Evolutionary conservation across 495 filamentous ascomycete genomes (phyloP), one percentile per base, ranked within the genome.

Genomic region (Daldinia bambusicola): DNA sequence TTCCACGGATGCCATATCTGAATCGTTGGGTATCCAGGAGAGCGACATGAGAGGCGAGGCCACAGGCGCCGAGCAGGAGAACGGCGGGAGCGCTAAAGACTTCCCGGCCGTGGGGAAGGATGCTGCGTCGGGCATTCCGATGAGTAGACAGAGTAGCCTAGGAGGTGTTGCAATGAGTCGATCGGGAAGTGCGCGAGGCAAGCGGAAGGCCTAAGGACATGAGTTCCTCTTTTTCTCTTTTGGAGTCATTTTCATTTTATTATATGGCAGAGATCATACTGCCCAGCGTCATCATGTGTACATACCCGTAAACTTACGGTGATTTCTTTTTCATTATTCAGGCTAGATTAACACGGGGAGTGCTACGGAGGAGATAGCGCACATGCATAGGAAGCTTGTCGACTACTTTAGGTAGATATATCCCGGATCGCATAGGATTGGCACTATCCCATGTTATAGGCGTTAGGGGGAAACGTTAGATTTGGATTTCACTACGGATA

Each of bases 111-210:
- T 64, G 5, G 36, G 51, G 14, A 68, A 75, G 56, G 70, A 69
- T 18, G 36, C 71, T 7, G 43, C 75, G 6, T 78, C 77, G 4
- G 82, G 81, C 1, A 76, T 79, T 32, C 72, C 83, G 16, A 85
- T 87, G 84, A 85, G 83, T 66, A 76, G 83, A 22, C 82, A 84
- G 70, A 82, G 78, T 41, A 85, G 83, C 50, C 77, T 82, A 0
- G 84, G 82, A 37, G 81, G 84, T 37, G 81, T 77, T 20, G 79
- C 80, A 1, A 87, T 87, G 85, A 85, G 82, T 61, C 74, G 85
- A 6, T 67, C 74, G 16, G 75, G 75, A 48, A 85, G 77, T 32
- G 76, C 71, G 4, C 71, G 79, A 55, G 79, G 79, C 18, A 80
- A 77, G 57, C 70, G 74, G 6, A 76, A 77, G 63, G 65, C 69